Conservation (phyloP, 768 basidiomycete species). For the Kwoniella bestiolae region DNA sequence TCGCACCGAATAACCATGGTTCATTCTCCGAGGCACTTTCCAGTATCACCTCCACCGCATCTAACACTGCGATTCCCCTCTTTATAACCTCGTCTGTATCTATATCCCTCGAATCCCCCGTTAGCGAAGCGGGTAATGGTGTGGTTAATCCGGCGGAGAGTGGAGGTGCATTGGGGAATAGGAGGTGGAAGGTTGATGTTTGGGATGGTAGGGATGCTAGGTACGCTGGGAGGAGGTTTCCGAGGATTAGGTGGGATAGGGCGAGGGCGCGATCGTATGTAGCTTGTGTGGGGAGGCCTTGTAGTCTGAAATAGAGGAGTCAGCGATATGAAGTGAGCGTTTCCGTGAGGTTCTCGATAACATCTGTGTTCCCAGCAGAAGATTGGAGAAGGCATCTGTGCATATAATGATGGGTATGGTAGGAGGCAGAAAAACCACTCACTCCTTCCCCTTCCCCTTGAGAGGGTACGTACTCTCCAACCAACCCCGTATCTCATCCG, state of each 20-base stretch:
- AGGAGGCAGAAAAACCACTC: background rate
- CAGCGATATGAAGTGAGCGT: no score
- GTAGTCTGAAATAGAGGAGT: slow-evolving; percentile 22
- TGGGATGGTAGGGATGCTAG: slow-evolving; percentile 31
- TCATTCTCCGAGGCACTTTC: background rate
- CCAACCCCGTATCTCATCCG: slow-evolving; percentile 45
- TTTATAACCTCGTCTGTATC: slow-evolving; percentile 25
- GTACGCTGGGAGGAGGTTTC: slow-evolving; percentile 36
- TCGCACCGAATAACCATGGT: slow-evolving; percentile 42
- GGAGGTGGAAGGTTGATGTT: slow-evolving; percentile 21
- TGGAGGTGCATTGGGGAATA: slow-evolving; percentile 39
- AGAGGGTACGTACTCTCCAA: slow-evolving; percentile 41
- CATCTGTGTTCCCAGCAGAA: no score
- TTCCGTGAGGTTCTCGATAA: no score
- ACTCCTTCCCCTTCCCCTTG: slow-evolving; percentile 43
- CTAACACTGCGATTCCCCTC: slow-evolving; percentile 35
- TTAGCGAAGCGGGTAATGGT: slow-evolving; percentile 43
- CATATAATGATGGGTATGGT: background rate
- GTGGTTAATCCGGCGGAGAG: slow-evolving; percentile 43
- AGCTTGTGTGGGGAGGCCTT: slow-evolving; percentile 43
- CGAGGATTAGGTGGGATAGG: slow-evolving; percentile 40
- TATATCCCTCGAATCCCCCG: slow-evolving; percentile 39
- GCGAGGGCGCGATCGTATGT: slow-evolving; percentile 44
- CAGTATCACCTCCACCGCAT: slow-evolving; percentile 15
- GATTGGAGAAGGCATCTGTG: no score